These are phyloP conservation scores for Metarhizium album DNA, from an alignment of 2,329 filamentous ascomycete genomes.

Conservation along the genomic window DNA sequence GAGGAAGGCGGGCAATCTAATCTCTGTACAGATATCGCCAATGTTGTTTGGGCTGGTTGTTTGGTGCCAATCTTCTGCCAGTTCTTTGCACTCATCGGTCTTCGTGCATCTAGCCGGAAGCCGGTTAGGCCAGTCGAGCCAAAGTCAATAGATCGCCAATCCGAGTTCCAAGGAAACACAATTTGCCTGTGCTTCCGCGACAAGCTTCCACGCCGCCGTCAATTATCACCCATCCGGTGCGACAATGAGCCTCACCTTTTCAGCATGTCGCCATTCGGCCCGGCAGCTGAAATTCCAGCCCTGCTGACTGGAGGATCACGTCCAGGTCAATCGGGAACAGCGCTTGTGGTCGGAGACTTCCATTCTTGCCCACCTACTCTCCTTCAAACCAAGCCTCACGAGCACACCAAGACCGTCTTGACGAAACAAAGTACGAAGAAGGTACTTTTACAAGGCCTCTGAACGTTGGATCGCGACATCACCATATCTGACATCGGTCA, in stretches of 20 bases:
- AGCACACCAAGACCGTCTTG: neutral
- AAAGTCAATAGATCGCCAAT: neutral
- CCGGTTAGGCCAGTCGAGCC: neutral
- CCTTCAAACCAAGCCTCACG: neutral
- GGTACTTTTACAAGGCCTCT: neutral
- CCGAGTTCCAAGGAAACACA: neutral
- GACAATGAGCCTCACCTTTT: neutral
- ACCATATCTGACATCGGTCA: neutral
- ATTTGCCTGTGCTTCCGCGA: neutral
- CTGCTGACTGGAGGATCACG: neutral
- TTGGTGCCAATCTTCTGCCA: neutral
- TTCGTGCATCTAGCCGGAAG: neutral
- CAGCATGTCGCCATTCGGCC: neutral
- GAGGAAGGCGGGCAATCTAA: too few species aligned
- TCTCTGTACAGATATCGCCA: too few species aligned
- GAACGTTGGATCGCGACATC: neutral
- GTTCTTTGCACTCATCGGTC: neutral
- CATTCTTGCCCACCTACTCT: neutral
- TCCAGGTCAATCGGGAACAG: neutral
- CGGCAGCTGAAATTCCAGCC: neutral
- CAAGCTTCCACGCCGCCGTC: neutral
- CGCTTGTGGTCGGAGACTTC: neutral
- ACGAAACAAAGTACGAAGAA: neutral
- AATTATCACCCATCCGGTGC: neutral
- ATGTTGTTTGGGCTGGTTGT: too few species aligned